phyloP scores from a whole-genome alignment of 345 rosid species.

The Populus davidiana region DNA sequence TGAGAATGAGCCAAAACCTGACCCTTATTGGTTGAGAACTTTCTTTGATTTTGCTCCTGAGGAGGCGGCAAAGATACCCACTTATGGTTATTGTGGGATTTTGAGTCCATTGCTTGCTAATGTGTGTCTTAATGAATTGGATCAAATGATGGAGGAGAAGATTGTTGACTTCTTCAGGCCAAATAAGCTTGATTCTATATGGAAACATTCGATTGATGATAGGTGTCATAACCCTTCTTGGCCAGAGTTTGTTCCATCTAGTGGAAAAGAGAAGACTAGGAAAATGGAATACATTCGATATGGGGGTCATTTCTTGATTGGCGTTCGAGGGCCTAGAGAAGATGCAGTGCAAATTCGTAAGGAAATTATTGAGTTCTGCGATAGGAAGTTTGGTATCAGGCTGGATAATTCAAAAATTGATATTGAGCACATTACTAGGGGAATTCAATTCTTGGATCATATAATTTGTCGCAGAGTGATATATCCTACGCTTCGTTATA shows the following conservation, averaged over 20 bases:
- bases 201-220: conserved; percentile 79
- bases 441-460: conserved; percentile 91
- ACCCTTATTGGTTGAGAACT: conserved; percentile 90
- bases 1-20: conserved; percentile 88
- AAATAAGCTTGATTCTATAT: conserved; percentile 71
- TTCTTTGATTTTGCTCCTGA: conserved; percentile 83
- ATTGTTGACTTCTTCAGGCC: conserved; percentile 69
- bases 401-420: conserved; percentile 73
- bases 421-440: conserved; percentile 81
- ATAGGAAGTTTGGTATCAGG: conserved; percentile 50
- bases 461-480: conserved; percentile 75
- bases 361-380: conserved; percentile 72
- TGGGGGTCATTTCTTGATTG: conserved; percentile 86
- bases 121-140: conserved; percentile 79
- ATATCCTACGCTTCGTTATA: conserved; percentile 81
- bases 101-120: conserved; percentile 91
- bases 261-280: conserved; percentile 86
- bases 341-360: conserved; percentile 63
- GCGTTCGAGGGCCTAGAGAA: conserved; percentile 90
- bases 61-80: conserved; percentile 84
- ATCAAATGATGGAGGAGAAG: conserved; percentile 71
- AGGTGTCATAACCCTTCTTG: conserved; percentile 95
- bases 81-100: conserved; percentile 81
- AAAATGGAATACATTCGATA: conserved; percentile 89
- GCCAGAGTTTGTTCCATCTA: conserved; percentile 97